Percentiles rank a stretch among this genome's conserved stretches.
phyloP scores from a whole-genome alignment of 2,329 filamentous ascomycete genomes.

The Fusarium sp. region DNA sequence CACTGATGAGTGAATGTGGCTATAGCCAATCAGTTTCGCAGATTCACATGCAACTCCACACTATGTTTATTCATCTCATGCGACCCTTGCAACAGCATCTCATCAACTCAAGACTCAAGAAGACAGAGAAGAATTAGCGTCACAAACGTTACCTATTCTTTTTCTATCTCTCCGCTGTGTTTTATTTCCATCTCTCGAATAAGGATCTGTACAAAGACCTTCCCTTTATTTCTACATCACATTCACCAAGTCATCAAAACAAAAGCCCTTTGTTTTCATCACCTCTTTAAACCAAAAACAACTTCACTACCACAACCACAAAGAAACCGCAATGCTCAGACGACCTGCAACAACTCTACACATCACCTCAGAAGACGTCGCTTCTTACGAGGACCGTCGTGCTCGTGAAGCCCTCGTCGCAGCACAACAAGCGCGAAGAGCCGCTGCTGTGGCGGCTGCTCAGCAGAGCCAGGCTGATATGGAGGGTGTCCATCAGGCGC shows the following conservation, averaged over 20 bases:
- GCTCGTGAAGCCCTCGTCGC: slow-evolving; percentile 54
- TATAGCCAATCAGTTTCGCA: slow-evolving; percentile 12
- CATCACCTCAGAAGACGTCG: slow-evolving; percentile 77
- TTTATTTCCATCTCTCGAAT: too few relatives aligned
- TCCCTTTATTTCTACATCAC: not conserved
- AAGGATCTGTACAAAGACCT: not conserved
- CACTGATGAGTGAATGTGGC: not conserved
- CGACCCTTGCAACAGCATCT: slow-evolving; percentile 7
- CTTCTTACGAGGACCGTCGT: slow-evolving; percentile 75
- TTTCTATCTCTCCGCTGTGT: not conserved
- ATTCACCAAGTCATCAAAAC: not conserved
- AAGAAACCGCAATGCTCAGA: slow-evolving; percentile 65
- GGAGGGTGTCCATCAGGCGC: slow-evolving; percentile 47
- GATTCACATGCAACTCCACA: slow-evolving; percentile 5
- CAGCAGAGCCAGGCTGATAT: slow-evolving; percentile 39
- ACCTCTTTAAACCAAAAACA: not conserved
- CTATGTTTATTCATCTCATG: slow-evolving; percentile 20
- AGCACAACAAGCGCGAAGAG: slow-evolving; percentile 48
- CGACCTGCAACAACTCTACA: slow-evolving; percentile 75
- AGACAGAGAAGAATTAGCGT: not conserved
- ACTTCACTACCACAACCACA: not conserved
- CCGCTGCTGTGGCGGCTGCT: slow-evolving; percentile 40
- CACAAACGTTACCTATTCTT: not conserved
- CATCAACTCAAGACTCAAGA: not conserved
- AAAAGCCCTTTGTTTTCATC: slow-evolving; percentile 18